Conservation (phyloP, 2,329 filamentous ascomycete species). For the Colletotrichum liaoningense region DNA sequence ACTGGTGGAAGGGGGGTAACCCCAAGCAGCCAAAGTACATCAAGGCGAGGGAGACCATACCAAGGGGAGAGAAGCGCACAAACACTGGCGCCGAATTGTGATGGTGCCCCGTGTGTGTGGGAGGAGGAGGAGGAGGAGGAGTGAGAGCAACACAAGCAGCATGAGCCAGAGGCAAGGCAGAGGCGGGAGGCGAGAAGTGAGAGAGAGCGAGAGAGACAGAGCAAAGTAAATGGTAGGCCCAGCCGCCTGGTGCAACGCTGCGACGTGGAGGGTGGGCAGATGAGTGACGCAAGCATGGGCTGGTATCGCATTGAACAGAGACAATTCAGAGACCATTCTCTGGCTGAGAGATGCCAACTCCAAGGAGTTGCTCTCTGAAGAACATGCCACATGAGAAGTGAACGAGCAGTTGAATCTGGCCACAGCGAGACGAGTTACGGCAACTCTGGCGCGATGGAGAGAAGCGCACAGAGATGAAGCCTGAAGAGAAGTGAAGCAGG, state of each 20-base stretch:
- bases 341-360: not conserved
- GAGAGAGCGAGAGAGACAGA: not conserved
- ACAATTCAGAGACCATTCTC: not conserved
- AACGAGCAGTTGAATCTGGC: not conserved
- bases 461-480: not conserved
- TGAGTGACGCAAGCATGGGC: constrained; percentile 31
- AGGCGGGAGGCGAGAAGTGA: not conserved
- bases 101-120: not conserved
- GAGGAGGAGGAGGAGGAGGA: not conserved
- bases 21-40: not conserved
- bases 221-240: not conserved
- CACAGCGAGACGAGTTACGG: not conserved
- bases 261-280: constrained; percentile 23
- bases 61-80: constrained; percentile 2
- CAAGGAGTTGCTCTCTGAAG: not conserved
- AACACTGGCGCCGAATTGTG: not conserved
- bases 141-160: not conserved
- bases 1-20: not conserved
- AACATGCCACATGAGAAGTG: not conserved
- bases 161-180: not conserved
- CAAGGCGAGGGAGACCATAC: constrained; percentile 4
- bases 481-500: not conserved
- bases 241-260: constrained; percentile 29
- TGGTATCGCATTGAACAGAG: not conserved
- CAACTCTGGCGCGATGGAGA: not conserved